These are phyloP conservation scores for Misopates orontium DNA, from an alignment of 257 asterid genomes.

Conservation along the genomic window DNA sequence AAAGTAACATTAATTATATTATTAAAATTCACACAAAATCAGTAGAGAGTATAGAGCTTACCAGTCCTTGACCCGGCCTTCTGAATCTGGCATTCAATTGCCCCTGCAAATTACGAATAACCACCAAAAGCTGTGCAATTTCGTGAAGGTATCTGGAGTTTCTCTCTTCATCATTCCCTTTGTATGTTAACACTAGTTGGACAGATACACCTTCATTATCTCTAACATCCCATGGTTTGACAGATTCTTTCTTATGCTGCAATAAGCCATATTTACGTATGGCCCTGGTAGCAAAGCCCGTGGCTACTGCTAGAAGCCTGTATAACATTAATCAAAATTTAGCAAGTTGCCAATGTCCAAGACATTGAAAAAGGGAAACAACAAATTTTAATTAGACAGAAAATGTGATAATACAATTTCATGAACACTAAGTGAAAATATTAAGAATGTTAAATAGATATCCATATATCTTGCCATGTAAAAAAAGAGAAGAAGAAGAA, in stretches of 20 bases:
- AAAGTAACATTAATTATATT: conserved; percentile 20
- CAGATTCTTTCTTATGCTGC: conserved; percentile 58
- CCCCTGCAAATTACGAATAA: conserved; percentile 75
- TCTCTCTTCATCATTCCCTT: conserved; percentile 41
- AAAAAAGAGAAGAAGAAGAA: too few relatives aligned
- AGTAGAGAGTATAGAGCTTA: conserved; percentile 40
- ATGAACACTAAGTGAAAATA: too few relatives aligned
- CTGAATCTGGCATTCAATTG: conserved; percentile 56
- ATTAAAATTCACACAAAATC: conserved; percentile 7
- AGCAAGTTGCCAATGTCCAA: conserved; percentile 2
- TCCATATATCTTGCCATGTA: too few relatives aligned
- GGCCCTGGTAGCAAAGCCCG: conserved; percentile 71
- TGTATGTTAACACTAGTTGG: conserved; percentile 41
- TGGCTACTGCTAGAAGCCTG: conserved; percentile 94
- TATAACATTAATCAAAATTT: conserved; percentile 35
- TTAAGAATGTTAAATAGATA: too few relatives aligned
- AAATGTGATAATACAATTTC: too few relatives aligned
- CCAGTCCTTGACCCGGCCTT: conserved; percentile 69
- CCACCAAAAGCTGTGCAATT: conserved; percentile 75
- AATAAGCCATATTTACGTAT: conserved; percentile 67
- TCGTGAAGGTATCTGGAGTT: conserved; percentile 55
- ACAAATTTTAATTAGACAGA: too few relatives aligned
- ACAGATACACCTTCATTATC: conserved; percentile 32
- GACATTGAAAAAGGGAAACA: too few relatives aligned
- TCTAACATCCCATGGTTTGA: conserved; percentile 42